These are phyloP conservation scores for Chlamydomonas urium DNA, from an alignment of 139 green algal species.

Conservation along the genomic window DNA sequence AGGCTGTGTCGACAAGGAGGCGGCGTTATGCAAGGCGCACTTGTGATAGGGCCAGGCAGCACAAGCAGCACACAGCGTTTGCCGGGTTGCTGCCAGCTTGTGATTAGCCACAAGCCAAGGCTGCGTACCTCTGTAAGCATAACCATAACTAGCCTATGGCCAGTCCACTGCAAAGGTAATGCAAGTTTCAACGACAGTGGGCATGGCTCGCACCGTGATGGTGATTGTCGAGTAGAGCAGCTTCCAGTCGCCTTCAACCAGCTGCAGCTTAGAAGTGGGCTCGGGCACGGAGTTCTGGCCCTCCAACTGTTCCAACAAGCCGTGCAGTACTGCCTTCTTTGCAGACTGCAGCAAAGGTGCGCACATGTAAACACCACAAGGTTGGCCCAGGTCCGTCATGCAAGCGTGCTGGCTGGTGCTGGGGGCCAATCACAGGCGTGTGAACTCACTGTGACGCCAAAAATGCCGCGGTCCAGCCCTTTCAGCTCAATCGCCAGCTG, in stretches of 20 bases:
- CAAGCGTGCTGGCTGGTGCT: background rate
- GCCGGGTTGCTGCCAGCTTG: too few relatives aligned
- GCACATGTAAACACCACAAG: background rate
- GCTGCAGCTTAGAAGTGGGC: slow-evolving; percentile 39
- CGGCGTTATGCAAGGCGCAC: background rate
- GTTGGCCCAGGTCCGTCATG: background rate
- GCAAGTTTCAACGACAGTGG: too few relatives aligned
- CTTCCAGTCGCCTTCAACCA: slow-evolving; percentile 57
- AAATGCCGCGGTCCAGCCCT: slow-evolving; percentile 56
- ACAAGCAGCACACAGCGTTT: background rate
- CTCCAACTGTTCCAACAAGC: slow-evolving; percentile 51
- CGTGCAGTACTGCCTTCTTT: slow-evolving; percentile 40
- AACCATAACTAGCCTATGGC: too few relatives aligned
- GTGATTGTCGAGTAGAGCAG: slow-evolving; percentile 78
- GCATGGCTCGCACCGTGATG: slow-evolving; percentile 51
- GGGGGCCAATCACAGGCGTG: background rate
- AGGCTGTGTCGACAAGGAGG: too few relatives aligned
- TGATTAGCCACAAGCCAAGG: too few relatives aligned
- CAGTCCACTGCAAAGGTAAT: too few relatives aligned
- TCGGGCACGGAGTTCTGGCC: slow-evolving; percentile 28
- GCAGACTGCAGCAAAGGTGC: slow-evolving; percentile 31
- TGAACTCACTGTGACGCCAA: slow-evolving; percentile 42
- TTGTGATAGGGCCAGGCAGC: background rate
- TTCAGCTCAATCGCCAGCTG: too few relatives aligned
- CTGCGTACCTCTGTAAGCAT: too few relatives aligned